Conservation (phyloP, 108 stramenopile species). For the Skeletonema potamos region DNA sequence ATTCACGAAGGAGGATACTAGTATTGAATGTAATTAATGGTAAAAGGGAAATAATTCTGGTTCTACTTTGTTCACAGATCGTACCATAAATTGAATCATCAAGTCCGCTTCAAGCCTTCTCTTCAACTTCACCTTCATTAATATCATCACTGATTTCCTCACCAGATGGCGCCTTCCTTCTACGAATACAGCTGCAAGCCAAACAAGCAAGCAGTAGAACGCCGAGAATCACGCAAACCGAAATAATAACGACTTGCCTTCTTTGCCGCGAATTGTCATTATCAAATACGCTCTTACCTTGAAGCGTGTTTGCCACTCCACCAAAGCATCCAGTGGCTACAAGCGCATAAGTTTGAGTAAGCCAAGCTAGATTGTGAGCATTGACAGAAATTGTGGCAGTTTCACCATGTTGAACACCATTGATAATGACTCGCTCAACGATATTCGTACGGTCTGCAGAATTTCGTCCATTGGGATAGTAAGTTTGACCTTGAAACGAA, state of each 20-base stretch:
- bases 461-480: conserved; percentile 50
- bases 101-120: neutral
- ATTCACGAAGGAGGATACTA: neutral
- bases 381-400: conserved; percentile 26
- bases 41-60: too few relatives aligned
- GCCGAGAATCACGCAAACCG: neutral
- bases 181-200: neutral
- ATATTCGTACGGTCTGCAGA: conserved; percentile 48
- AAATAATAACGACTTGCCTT: neutral
- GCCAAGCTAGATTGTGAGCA: conserved; percentile 23
- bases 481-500: conserved; percentile 26
- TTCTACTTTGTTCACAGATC: too few relatives aligned
- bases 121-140: neutral
- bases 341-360: conserved; percentile 19
- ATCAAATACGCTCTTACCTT: conserved; percentile 21
- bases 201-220: neutral
- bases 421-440: conserved; percentile 45
- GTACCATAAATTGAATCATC: too few relatives aligned
- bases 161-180: neutral
- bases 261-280: conserved; percentile 12
- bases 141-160: neutral
- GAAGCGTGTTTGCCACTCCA: conserved; percentile 24
- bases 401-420: conserved; percentile 20
- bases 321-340: conserved; percentile 45
- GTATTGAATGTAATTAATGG: too few relatives aligned